These are phyloP conservation scores for Sergeia podlipaevii DNA, from an alignment of 208 protist genomes.

Conservation along the genomic window DNA sequence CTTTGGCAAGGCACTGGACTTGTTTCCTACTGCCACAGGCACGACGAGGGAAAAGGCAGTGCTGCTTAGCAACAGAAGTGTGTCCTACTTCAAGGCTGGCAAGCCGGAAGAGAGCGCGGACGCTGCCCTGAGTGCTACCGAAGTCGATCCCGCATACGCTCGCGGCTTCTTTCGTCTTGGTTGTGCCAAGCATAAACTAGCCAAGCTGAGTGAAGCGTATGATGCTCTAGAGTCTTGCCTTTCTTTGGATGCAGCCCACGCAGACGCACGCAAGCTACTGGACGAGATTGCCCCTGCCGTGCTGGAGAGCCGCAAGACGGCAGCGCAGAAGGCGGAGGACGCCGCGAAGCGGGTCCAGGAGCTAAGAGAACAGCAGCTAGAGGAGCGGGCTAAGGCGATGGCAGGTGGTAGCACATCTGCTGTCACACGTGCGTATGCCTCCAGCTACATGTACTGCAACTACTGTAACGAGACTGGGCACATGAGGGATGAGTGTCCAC, in stretches of 20 bases:
- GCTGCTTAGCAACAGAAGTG: constrained; percentile 74
- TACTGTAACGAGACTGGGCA: constrained; percentile 85
- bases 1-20: constrained; percentile 73
- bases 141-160: constrained; percentile 58
- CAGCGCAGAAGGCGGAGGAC: constrained; percentile 41
- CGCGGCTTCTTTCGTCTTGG: constrained; percentile 72
- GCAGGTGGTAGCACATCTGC: too few relatives aligned
- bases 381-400: constrained; percentile 20
- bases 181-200: constrained; percentile 45
- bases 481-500: constrained; percentile 58
- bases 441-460: constrained; percentile 68
- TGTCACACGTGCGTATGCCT: constrained; percentile 46
- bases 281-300: constrained; percentile 33
- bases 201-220: constrained; percentile 34
- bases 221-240: constrained; percentile 51
- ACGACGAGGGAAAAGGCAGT: constrained; percentile 35
- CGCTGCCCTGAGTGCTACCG: constrained; percentile 40
- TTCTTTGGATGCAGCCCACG: constrained; percentile 44
- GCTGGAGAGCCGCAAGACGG: constrained; percentile 33
- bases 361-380: constrained; percentile 34
- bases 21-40: constrained; percentile 16
- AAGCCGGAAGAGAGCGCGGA: constrained; percentile 49
- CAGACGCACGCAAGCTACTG: constrained; percentile 39
- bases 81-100: constrained; percentile 43
- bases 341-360: constrained; percentile 25